These are phyloP conservation scores for Pseudonectria buxi DNA, from an alignment of 2,329 filamentous ascomycete genomes.

Conservation along the genomic window DNA sequence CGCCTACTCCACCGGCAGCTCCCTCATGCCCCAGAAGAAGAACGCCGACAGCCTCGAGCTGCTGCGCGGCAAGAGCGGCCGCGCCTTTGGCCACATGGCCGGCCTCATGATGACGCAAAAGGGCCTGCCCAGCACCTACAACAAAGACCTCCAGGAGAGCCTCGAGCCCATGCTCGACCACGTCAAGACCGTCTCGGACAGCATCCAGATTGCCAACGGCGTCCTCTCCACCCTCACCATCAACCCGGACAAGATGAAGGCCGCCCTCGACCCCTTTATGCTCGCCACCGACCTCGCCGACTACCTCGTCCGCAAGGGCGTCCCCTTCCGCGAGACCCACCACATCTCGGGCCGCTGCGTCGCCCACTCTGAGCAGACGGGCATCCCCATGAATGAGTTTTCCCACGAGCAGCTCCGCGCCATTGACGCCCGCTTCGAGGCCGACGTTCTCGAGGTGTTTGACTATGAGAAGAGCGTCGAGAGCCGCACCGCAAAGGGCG, in stretches of 20 bases:
- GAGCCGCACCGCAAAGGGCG: slow-evolving; percentile 67
- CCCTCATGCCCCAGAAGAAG: slow-evolving; percentile 79
- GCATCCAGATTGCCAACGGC: slow-evolving; percentile 74
- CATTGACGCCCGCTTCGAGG: slow-evolving; percentile 62
- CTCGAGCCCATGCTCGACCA: slow-evolving; percentile 81
- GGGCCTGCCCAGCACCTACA: slow-evolving; percentile 75
- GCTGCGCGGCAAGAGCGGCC: slow-evolving; percentile 67
- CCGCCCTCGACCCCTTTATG: slow-evolving; percentile 76
- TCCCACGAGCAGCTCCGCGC: slow-evolving; percentile 58
- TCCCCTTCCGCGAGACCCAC: slow-evolving; percentile 75
- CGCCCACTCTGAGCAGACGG: slow-evolving; percentile 29
- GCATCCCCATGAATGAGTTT: slow-evolving; percentile 63
- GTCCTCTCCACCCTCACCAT: slow-evolving; percentile 67
- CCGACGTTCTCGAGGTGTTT: slow-evolving; percentile 64
- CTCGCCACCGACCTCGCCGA: slow-evolving; percentile 66
- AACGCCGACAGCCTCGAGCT: slow-evolving; percentile 67
- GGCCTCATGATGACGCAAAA: slow-evolving; percentile 65
- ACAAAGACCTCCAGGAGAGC: slow-evolving; percentile 87
- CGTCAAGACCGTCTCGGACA: slow-evolving; percentile 75
- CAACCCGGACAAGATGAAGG: slow-evolving; percentile 68
- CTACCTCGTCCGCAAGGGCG: slow-evolving; percentile 57
- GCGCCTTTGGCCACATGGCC: slow-evolving; percentile 74
- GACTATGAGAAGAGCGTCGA: slow-evolving; percentile 82
- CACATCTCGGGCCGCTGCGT: slow-evolving; percentile 66
- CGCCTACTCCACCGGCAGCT: slow-evolving; percentile 71